These are phyloP conservation scores for Trifolium fragiferum DNA, from an alignment of 306 rosid species.

Conservation along the genomic window DNA sequence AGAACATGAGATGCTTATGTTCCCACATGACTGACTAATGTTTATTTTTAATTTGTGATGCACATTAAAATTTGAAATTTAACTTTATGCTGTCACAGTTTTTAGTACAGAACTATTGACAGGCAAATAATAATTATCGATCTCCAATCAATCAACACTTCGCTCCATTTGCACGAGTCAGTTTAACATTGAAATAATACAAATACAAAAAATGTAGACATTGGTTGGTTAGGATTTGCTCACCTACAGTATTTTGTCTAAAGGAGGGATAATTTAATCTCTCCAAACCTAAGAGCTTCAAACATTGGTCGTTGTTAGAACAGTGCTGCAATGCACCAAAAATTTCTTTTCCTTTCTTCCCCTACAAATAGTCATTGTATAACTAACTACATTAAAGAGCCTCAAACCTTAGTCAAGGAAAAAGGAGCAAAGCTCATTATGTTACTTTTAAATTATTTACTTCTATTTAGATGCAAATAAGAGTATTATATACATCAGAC, in stretches of 20 bases:
- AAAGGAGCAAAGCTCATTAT: not conserved
- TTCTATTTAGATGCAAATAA: not conserved
- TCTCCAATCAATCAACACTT: slow-evolving; percentile 15
- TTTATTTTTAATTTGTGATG: not conserved
- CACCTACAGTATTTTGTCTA: slow-evolving; percentile 14
- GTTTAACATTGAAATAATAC: not conserved
- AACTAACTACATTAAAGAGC: slow-evolving; percentile 20
- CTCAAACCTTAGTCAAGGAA: slow-evolving; percentile 19
- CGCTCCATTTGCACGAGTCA: not conserved
- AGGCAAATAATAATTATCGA: slow-evolving; percentile 16
- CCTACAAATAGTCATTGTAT: slow-evolving; percentile 2
- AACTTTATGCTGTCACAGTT: slow-evolving; percentile 16
- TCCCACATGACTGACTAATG: slow-evolving; percentile 7
- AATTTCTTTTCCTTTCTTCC: slow-evolving; percentile 8
- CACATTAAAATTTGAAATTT: slow-evolving; percentile 30
- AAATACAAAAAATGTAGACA: not conserved
- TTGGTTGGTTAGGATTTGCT: not conserved
- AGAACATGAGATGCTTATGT: not conserved
- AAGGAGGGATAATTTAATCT: slow-evolving; percentile 12
- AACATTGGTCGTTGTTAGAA: slow-evolving; percentile 16
- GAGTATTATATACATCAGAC: not conserved
- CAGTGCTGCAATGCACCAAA: not conserved
- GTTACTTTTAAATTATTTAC: slow-evolving; percentile 18
- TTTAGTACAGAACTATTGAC: slow-evolving; percentile 14
- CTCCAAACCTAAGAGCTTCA: not conserved